phyloP scores from a whole-genome alignment of 257 asterid genomes.

The Anisodus tanguticus region DNA sequence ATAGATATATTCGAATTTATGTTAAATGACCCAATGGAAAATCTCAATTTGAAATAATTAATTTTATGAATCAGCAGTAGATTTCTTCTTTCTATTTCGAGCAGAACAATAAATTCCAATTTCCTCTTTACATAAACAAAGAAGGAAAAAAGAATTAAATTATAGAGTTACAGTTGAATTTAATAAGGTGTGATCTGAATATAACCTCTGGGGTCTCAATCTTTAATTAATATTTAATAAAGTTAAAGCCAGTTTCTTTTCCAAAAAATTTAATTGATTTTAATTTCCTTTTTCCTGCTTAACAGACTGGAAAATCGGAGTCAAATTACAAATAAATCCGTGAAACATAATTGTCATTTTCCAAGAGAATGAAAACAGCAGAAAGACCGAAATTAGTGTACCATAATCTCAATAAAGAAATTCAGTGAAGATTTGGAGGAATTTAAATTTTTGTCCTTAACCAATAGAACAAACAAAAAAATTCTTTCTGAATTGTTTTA shows the following conservation, averaged over 20 bases:
- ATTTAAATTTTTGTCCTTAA: background rate
- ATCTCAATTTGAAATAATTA: background rate
- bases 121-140: background rate
- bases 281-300: background rate
- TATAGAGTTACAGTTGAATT: background rate
- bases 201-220: background rate
- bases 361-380: background rate
- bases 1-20: background rate
- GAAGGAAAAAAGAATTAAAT: background rate
- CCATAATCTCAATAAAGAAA: background rate
- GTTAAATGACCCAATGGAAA: background rate
- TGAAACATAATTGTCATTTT: conserved; percentile 10
- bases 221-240: background rate
- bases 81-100: background rate
- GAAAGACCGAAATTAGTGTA: background rate
- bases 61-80: background rate
- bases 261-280: background rate
- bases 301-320: conserved; percentile 5
- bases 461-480: background rate
- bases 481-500: background rate
- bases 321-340: background rate
- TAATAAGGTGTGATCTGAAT: background rate
- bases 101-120: background rate
- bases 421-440: background rate
- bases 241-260: background rate